Base-by-base conservation (phyloP, 2,329 filamentous ascomycete genomes). In the Trichothecium sympodiale region DNA sequence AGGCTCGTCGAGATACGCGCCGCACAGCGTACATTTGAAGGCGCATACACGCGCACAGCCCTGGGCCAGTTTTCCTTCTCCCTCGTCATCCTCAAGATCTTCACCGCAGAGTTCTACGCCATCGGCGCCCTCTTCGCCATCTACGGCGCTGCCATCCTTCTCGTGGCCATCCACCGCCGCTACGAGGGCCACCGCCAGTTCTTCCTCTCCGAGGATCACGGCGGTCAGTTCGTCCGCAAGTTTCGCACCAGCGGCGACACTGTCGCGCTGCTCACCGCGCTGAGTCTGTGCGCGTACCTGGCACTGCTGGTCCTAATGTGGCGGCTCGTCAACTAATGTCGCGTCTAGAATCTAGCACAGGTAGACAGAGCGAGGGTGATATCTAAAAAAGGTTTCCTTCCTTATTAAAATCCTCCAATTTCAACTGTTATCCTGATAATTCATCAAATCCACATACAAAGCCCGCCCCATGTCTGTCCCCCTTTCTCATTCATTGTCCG, bases 91-190 rank as follows among this genome's bases (percentile, higher is more conserved):
- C 48, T 60, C 38, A 94, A 93, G 64, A 93, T 98, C 59, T 96
- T 98, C 64, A 95, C 87, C 8, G 74, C 80, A 35, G 91, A 96
- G 54, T 96, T 98, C 66, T 96, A 96, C 61, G 78, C 82, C 46
- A 94, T 95, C 43, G 91, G 91, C n/a, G 91, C 91, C 6, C 69
- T 98, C 23, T 95, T 95, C 55, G 88, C 91, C 30, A 79, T 86
- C 33, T 96, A 96, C 53, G 91, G 89, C 10, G 78, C 80, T 4
- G 84, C 85, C 6, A 74, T 98, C 33, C 66, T 96, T 52, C 67
- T 84, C 17, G 85, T 93, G 40, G 83, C 86, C 48, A 65, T 86
- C 36, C 93, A 93, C 59, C 74, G 91, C 39, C 77, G 91, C 36
- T 84, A 88, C 53, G 84, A 95, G 60, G 88, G 91, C 38, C 94